A percentile compares a stretch with the other conserved stretches of the same genome.
These are phyloP conservation scores for Galerina sulciceps DNA, from an alignment of 768 basidiomycete genomes.

Conservation along the genomic window DNA sequence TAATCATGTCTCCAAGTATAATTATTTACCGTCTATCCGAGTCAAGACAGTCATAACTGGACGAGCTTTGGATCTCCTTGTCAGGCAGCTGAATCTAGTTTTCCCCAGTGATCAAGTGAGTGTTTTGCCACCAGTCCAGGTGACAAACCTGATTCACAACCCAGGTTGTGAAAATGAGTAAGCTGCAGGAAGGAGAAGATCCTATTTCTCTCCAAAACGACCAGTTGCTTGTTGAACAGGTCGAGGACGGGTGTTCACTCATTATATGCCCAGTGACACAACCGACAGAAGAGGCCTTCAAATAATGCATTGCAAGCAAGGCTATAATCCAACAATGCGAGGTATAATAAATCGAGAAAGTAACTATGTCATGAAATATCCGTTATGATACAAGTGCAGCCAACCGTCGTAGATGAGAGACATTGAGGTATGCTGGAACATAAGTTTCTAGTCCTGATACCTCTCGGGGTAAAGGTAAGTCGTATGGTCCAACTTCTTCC, in stretches of 20 bases:
- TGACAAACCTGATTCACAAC: slow-evolving; percentile 31
- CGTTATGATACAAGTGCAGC: slow-evolving; percentile 69
- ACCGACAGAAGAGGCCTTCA: slow-evolving; percentile 27
- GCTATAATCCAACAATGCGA: slow-evolving; percentile 45
- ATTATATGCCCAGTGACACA: slow-evolving; percentile 15
- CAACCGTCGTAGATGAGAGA: slow-evolving; percentile 85
- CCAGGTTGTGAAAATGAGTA: slow-evolving; percentile 39
- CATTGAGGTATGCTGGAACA: slow-evolving; percentile 89
- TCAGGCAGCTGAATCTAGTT: slow-evolving; percentile 34
- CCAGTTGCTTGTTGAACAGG: slow-evolving; percentile 47
- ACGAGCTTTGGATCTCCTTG: slow-evolving; percentile 62
- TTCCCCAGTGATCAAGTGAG: slow-evolving; percentile 36
- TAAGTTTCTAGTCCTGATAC: slow-evolving; percentile 97
- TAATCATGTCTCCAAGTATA: neutral
- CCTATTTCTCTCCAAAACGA: slow-evolving; percentile 48
- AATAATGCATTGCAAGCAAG: slow-evolving; percentile 43
- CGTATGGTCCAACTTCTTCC: slow-evolving; percentile 96
- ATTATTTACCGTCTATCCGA: neutral
- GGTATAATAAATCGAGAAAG: slow-evolving; percentile 37
- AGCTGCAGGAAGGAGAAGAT: slow-evolving; percentile 27
- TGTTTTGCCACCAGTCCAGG: slow-evolving; percentile 1
- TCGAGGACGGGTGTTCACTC: slow-evolving; percentile 55
- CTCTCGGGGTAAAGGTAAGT: slow-evolving; percentile 91
- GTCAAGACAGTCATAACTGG: slow-evolving; percentile 60
- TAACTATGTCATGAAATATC: slow-evolving; percentile 12